Evolutionary conservation across 805 yeast genomes (phyloP).

Genomic region (Wickerhamiella siamensis): DNA sequence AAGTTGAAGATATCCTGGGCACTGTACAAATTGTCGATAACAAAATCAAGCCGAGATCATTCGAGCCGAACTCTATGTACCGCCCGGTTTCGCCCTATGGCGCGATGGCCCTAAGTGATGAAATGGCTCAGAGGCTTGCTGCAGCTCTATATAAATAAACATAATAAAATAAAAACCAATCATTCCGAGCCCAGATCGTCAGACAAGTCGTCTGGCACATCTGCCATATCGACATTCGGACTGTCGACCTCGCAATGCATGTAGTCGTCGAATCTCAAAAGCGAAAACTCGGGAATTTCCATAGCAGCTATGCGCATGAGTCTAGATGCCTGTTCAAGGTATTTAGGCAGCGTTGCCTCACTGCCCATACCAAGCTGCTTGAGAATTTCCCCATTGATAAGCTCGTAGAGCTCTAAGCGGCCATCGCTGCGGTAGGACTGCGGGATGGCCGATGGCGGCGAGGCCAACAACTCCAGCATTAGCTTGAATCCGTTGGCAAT

Average conservation of each 20-base stretch:
- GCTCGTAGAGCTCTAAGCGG: background rate
- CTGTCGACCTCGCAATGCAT: background rate
- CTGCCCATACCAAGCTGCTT: background rate
- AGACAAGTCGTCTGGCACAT: background rate
- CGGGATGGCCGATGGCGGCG: background rate
- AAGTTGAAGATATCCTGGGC: slow-evolving; percentile 57
- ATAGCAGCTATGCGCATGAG: slow-evolving; percentile 1
- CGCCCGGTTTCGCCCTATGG: slow-evolving; percentile 38
- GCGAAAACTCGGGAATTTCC: slow-evolving; percentile 1
- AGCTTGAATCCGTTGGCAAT: background rate
- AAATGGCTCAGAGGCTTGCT: slow-evolving; percentile 30
- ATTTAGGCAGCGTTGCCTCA: background rate
- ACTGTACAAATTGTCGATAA: slow-evolving; percentile 51
- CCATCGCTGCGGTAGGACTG: background rate
- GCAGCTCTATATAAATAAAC: background rate
- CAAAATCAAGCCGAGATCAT: slow-evolving; percentile 38
- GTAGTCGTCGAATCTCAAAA: background rate
- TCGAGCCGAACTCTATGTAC: slow-evolving; percentile 46
- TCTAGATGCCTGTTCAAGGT: background rate
- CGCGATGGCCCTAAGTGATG: slow-evolving; percentile 38
- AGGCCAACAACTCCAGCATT: slow-evolving; percentile 6
- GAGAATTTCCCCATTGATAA: background rate
- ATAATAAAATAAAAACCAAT: background rate
- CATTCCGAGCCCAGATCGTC: no score
- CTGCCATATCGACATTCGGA: background rate